Percentiles rank a stretch among this genome's conserved stretches.
Conservation (phyloP, 257 asterid species). For the Dorcoceras hygrometricum region DNA sequence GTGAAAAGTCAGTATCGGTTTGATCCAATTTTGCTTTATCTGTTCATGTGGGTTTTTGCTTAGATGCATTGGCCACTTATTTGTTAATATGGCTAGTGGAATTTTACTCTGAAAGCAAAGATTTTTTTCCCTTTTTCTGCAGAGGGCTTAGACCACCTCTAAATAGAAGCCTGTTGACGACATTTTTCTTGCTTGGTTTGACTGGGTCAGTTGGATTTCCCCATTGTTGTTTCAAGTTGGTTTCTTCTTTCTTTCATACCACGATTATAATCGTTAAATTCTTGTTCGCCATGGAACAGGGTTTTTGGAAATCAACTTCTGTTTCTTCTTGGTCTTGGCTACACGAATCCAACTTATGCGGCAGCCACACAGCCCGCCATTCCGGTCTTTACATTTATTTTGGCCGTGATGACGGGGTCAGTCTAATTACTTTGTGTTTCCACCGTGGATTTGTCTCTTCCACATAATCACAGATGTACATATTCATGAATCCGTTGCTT, state of each 20-base stretch:
- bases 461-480: background rate
- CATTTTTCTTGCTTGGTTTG: conserved; percentile 93
- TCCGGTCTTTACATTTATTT: conserved; percentile 91
- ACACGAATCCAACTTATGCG: conserved; percentile 79
- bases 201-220: conserved; percentile 64
- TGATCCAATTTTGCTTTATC: too few species aligned
- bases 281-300: conserved; percentile 39
- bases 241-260: conserved; percentile 8
- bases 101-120: background rate
- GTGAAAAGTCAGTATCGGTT: conserved; percentile 63
- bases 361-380: conserved; percentile 44
- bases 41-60: conserved; percentile 3
- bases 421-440: conserved; percentile 29
- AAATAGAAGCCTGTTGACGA: conserved; percentile 47
- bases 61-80: background rate
- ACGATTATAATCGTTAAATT: conserved; percentile 19
- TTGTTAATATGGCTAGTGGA: too few species aligned
- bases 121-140: conserved; percentile 30
- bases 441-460: background rate
- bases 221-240: conserved; percentile 11
- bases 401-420: conserved; percentile 90
- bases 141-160: conserved; percentile 76
- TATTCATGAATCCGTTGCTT: background rate
- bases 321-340: conserved; percentile 93
- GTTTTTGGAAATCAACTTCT: conserved; percentile 90